Evolutionary conservation across 208 protist species (phyloP).

Genomic region (Wallacemonas sp.): DNA sequence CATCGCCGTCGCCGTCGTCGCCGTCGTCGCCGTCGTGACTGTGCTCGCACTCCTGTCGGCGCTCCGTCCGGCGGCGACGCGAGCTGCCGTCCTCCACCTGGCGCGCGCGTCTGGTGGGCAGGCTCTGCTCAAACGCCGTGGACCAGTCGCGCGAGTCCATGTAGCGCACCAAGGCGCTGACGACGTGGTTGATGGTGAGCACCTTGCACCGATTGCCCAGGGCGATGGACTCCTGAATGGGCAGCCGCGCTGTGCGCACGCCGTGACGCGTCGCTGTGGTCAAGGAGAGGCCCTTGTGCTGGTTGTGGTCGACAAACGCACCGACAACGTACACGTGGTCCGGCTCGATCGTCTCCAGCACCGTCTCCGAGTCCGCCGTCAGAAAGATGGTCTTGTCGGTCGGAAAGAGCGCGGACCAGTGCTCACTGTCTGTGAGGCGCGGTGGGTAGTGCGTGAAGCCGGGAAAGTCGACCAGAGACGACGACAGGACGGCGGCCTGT

Average conservation of each 20-base stretch:
- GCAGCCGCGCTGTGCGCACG: conserved; percentile 76
- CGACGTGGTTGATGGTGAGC: conserved; percentile 90
- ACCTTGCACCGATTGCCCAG: conserved; percentile 88
- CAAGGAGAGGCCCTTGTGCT: conserved; percentile 73
- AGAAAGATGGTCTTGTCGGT: conserved; percentile 64
- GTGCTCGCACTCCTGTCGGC: conserved; percentile 19
- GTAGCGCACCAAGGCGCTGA: conserved; percentile 74
- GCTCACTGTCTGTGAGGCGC: conserved; percentile 31
- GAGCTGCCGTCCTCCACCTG: conserved; percentile 35
- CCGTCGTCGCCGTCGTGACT: not conserved
- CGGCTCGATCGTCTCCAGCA: conserved; percentile 56
- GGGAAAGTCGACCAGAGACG: conserved; percentile 45
- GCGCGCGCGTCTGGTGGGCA: conserved; percentile 71
- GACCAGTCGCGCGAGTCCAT: conserved; percentile 53
- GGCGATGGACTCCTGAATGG: conserved; percentile 76
- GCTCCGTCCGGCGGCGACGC: conserved; percentile 32
- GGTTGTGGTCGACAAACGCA: conserved; percentile 91
- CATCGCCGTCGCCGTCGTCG: conserved; percentile 1
- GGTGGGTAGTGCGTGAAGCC: conserved; percentile 75
- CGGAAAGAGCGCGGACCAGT: conserved; percentile 71
- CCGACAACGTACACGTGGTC: conserved; percentile 81
- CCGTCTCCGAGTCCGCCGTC: conserved; percentile 72
- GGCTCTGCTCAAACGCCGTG: conserved; percentile 52
- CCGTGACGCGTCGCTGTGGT: conserved; percentile 54
- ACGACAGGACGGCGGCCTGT: conserved; percentile 40